Evolutionary conservation across 805 yeast species (phyloP).

Genomic region (Zygoascus ofunaensis): DNA sequence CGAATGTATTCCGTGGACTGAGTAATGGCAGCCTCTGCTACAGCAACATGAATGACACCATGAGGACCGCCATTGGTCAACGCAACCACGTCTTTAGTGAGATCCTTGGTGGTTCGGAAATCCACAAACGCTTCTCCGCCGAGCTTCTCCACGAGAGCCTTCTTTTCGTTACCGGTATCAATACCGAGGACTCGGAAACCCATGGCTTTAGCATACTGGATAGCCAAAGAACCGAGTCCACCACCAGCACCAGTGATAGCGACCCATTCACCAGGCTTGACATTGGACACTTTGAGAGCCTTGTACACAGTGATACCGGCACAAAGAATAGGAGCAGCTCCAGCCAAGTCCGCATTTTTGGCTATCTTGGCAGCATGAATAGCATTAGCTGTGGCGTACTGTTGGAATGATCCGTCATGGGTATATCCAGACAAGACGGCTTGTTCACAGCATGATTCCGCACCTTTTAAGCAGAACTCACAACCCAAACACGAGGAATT

Average conservation of each 20-base stretch:
- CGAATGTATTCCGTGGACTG: conserved; percentile 53
- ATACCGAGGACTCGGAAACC: conserved; percentile 63
- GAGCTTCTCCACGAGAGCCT: conserved; percentile 41
- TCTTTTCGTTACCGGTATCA: conserved; percentile 62
- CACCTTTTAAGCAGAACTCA: conserved; percentile 59
- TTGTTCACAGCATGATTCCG: conserved; percentile 61
- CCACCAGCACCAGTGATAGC: conserved; percentile 75
- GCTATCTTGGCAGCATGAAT: conserved; percentile 79
- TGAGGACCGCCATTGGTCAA: conserved; percentile 69
- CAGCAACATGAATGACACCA: conserved; percentile 69
- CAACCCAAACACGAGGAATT: conserved; percentile 69
- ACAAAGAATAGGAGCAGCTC: conserved; percentile 73
- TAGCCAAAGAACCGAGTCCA: conserved; percentile 66
- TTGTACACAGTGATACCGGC: conserved; percentile 90
- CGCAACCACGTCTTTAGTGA: conserved; percentile 45
- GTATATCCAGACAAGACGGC: conserved; percentile 79
- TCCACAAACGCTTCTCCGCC: conserved; percentile 62
- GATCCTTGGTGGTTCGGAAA: conserved; percentile 46
- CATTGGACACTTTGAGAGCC: conserved; percentile 72
- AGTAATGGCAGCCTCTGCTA: conserved; percentile 56
- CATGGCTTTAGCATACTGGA: conserved; percentile 72
- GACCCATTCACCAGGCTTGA: conserved; percentile 65
- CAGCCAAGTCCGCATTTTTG: conserved; percentile 62
- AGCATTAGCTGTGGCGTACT: conserved; percentile 83
- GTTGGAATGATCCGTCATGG: conserved; percentile 86